Base-by-base conservation (phyloP, 345 rosid species). In the Orychophragmus violaceus region DNA sequence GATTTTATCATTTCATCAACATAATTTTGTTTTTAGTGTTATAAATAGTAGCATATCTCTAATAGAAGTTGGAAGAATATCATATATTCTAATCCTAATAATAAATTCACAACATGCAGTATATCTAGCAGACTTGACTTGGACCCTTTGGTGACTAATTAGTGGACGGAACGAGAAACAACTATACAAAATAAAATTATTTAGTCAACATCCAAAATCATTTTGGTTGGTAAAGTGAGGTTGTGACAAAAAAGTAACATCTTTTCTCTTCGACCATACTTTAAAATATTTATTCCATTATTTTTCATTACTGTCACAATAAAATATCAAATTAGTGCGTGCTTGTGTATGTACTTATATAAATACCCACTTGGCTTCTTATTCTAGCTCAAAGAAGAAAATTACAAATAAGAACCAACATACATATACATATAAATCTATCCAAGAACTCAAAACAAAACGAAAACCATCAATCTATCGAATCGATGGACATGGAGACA, bases 401-500 rank as follows among this genome's bases (percentile, higher is more conserved):
- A 62, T 13, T 17, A 54, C 28, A 61, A 42, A n/a, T n/a, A n/a
- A 39, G 45, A 39, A 8, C 14, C 42, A 37, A n/a, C 12, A 17
- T 6, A 2, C 4, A 16, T 8, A 42, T 4, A 62, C 16, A 57
- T 51, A 51, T 27, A 53, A 7, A 9, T 16, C 13, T 54, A 30
- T 18, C 51, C 50, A 45, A 27, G 19, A 39, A 69, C 30, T 60
- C 45, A 19, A 54, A 39, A 8, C 32, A 46, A 33, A 44, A 55
- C 44, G 5, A 16, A 53, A 59, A 59, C 42, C 41, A 32, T 61
- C 46, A 70, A 21, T 29, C 41, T 7, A 42, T 42, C 45, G 7
- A n/a, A 33, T 30, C 35, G 18, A 62, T 71, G 70, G 59, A 49
- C 4, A 79, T 83, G 87, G 83, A 62, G 25, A 69, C 59, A 21